Base-by-base conservation (phyloP, 164 flowering plant genomes). In the Kingdonia uniflora region DNA sequence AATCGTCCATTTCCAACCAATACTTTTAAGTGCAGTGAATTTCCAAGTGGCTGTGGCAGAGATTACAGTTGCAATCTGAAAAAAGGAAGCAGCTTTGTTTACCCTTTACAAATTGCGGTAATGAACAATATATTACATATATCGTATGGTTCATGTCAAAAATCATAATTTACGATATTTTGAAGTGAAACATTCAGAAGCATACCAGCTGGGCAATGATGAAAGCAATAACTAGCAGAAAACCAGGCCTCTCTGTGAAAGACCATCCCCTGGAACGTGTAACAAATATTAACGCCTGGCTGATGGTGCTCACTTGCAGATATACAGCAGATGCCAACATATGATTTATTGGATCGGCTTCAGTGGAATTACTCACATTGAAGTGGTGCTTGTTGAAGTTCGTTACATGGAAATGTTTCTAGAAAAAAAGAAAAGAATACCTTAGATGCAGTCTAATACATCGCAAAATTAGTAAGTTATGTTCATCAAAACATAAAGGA, bases 1-100 rank as follows among this genome's bases (percentile, higher is more conserved):
- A 29, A 94, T 92, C 41, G 96, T 92, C 96, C 96, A 87, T 52
- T 90, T 94, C 96, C 96, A 87, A 33, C 96, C 96, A 48, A 87
- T 85, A 10, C 94, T 94, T 68, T 82, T 81, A 54, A 87, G 84
- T 1, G 82, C 88, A 21, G 88, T 78, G 63, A 87, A 85, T 40
- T 71, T 64, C 94, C 90, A 85, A 47, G 67, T 78, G 57, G 87
- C 91, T 70, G 85, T 85, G 25, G 85, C 96, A 0, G 96, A 91
- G 45, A 87, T 82, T 37, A 87, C 59, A 24, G 95, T 87, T 13
- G 95, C 96, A 54, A 85, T 62, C 96, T 87, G 74, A 25, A 42
- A 22, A 52, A 55, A 35, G 29, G 54, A 48, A 47, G 16, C 44
- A 14, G 29, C 13, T 12, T 15, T 38, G 42, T 24, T 50, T 45